A percentile compares a stretch with the other conserved stretches of the same genome.
phyloP scores from a whole-genome alignment of 2,329 filamentous ascomycete species.

The Pezicula carpinea region DNA sequence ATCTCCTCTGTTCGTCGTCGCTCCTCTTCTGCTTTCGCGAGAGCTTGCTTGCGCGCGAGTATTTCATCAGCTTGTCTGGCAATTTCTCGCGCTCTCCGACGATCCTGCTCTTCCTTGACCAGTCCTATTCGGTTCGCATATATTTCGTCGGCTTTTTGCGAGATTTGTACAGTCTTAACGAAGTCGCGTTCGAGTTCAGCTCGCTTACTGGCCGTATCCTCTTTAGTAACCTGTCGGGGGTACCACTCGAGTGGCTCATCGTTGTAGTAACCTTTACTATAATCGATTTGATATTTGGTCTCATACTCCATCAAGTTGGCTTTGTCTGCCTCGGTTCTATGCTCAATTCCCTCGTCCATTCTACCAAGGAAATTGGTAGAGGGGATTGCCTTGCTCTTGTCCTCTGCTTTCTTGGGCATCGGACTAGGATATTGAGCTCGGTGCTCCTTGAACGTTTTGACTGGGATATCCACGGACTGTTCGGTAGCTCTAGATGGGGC shows the following conservation, averaged over 20 bases:
- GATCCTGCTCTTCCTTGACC: too few relatives aligned
- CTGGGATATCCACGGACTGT: conserved; percentile 19
- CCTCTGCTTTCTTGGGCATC: not conserved
- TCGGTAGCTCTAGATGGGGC: not conserved
- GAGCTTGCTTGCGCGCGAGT: too few relatives aligned
- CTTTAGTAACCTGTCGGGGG: not conserved
- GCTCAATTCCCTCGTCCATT: not conserved
- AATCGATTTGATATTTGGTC: conserved; percentile 20
- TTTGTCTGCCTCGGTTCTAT: not conserved
- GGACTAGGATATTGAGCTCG: conserved; percentile 30
- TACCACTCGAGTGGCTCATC: conserved; percentile 18
- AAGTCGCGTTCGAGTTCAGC: conserved; percentile 15
- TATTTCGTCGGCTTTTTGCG: too few relatives aligned
- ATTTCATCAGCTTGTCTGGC: too few relatives aligned
- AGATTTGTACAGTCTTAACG: not conserved
- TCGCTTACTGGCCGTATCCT: conserved; percentile 16
- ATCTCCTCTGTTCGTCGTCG: not conserved
- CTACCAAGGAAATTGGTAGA: not conserved
- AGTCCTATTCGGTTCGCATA: too few relatives aligned
- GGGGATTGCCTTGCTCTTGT: not conserved
- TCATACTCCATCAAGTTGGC: not conserved
- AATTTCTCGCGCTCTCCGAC: too few relatives aligned
- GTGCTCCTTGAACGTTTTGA: conserved; percentile 31
- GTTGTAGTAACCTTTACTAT: conserved; percentile 31
- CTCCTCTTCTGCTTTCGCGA: not conserved